phyloP scores from a whole-genome alignment of 1,139 yeast genomes.

The Sugiyamaella grinbergsii region DNA sequence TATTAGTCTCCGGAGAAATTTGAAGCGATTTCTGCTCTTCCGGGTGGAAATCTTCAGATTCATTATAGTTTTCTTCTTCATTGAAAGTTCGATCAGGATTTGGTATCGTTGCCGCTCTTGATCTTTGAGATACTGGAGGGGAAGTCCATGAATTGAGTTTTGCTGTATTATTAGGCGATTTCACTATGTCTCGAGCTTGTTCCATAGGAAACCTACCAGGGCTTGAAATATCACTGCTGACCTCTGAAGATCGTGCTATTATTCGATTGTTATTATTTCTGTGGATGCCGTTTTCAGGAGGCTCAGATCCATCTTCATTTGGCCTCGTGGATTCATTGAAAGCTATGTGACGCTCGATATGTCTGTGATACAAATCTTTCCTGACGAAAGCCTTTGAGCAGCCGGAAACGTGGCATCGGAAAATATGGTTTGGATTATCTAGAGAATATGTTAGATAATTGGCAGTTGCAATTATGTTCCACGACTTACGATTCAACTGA shows the following conservation, averaged over 20 bases:
- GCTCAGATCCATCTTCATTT: neutral
- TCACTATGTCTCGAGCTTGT: neutral
- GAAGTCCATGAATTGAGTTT: neutral
- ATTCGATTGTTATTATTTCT: neutral
- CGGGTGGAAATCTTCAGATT: neutral
- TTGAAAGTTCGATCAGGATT: too few relatives aligned
- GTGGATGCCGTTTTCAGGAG: neutral
- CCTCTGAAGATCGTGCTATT: neutral
- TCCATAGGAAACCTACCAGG: neutral
- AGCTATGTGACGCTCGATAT: slow-evolving; percentile 32
- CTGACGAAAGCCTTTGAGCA: slow-evolving; percentile 64
- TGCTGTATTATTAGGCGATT: neutral
- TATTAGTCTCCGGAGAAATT: slow-evolving; percentile 15
- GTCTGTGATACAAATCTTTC: slow-evolving; percentile 55
- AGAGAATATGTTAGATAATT: neutral
- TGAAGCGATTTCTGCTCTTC: slow-evolving; percentile 7
- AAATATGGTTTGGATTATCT: slow-evolving; percentile 47
- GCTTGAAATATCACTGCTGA: neutral
- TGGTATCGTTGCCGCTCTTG: neutral
- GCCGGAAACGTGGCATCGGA: slow-evolving; percentile 50
- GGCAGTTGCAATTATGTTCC: too few relatives aligned
- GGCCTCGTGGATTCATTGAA: neutral
- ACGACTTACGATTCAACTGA: slow-evolving; percentile 38
- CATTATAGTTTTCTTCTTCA: neutral
- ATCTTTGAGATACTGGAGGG: neutral